Evolutionary conservation across 2,329 filamentous ascomycete genomes (phyloP), one percentile per base, ranked within the genome.

Genomic region (Karstenula rhodostoma): DNA sequence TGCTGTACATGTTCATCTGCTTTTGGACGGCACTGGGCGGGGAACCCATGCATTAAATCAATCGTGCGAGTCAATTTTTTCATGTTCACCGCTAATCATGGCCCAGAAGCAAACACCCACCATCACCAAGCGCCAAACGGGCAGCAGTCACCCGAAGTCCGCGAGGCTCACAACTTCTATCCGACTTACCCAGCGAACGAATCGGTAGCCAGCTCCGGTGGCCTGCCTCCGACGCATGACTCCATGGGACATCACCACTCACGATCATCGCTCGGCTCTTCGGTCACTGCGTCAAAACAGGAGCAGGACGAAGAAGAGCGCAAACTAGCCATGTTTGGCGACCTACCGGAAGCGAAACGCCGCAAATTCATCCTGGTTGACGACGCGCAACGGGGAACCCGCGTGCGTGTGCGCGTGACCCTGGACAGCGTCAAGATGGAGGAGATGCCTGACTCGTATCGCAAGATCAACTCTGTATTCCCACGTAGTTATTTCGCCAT

Each of bases 321-420:
- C 81, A 90, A 83, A 55, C 86, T 88, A 17, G 88, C 89, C 51
- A 86, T 97, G 47, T 97, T 97, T 77, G 92, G 93, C 51, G 90
- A 95, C 67, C 86, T 97, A 55, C 93, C 94, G 1, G 93, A 95
- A 72, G 89, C 90, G 55, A 97, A 96, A 81, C 92, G 93, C 73
- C 90, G 94, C 75, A 98, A 97, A 79, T 98, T 98, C 78, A 97
- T 98, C 68, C 87, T 98, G 10, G 93, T 98, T 29, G 94, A 97
- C 67, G 94, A 98, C 77, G 89, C 88, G 55, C 90, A 93, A 56
- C 73, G 74, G 19, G 90, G 90, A 55, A 90, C 88, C 53, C 87
- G 93, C 44, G 89, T 97, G 1, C 89, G 94, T 17, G 94, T 98
- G 48, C 90, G 94, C 63, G 94, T 97, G 54, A 95, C 91, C 64